Base-by-base conservation (phyloP, 805 yeast species). In the Zygosaccharomyces siamensis region DNA sequence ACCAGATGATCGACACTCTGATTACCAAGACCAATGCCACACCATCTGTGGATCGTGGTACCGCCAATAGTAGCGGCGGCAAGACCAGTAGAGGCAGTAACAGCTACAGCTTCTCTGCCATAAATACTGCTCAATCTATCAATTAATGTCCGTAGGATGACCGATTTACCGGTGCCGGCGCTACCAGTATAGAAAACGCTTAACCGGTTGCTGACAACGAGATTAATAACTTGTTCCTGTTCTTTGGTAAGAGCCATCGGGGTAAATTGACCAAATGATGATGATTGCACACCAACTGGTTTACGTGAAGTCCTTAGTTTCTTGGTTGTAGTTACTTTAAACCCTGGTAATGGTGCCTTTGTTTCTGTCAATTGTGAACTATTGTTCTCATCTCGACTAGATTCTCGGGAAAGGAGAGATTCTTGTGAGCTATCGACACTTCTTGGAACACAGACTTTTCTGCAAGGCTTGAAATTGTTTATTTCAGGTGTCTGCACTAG, bases 21-120 rank as follows among this genome's bases (percentile, higher is more conserved):
- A 39, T 68, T 69, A 2, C 93, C 96, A 1, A 89, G 66, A 0
- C 98, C 98, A 46, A 89, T 78, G 1, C 96, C 95, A 0, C 96
- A 79, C 70, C 83, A 89, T 59, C 86, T 75, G 65, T 92, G 95
- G 26, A 93, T 72, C 0, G 99, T 93, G 27, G 77, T 79, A 21
- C 99, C 99, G 2, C 95, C 96, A 57, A 93, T 86, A 59, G 89
- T 89, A 37, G 89, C 84, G 0, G 97, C 99, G 0, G 99, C 99
- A 52, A 93, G 71, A 1, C 99, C 99, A 0, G 99, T 93, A 0
- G 97, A 86, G 0, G 99, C 99, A 0, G 98, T 89, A 3, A 93
- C 81, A 0, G 95, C 96, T 3, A 93, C 87, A 0, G 72, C 66
- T 10, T 72, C 71, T 1, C 64, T 60, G 2, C 73, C 71, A 62